phyloP scores from a whole-genome alignment of 257 asterid species.

The Lithospermum erythrorhizon region DNA sequence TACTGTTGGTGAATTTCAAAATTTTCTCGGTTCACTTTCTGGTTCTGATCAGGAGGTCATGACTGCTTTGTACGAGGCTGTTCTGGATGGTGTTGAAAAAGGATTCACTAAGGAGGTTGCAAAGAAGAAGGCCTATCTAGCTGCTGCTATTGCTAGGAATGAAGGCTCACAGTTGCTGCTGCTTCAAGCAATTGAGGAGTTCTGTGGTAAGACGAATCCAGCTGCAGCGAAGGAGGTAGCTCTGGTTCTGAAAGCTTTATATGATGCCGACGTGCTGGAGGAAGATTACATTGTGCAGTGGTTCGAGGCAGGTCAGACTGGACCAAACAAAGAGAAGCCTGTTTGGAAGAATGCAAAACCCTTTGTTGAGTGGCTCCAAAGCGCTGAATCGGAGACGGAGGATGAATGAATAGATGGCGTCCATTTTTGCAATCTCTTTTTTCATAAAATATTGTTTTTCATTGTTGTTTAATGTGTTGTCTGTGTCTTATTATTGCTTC shows the following conservation, averaged over 20 bases:
- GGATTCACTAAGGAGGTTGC: slow-evolving; percentile 27
- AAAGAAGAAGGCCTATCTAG: slow-evolving; percentile 24
- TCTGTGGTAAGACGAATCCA: slow-evolving; percentile 17
- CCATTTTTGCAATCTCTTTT: too few species aligned
- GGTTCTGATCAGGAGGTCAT: slow-evolving; percentile 28
- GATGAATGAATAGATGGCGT: slow-evolving; percentile 16
- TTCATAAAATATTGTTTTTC: too few species aligned
- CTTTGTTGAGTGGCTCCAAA: slow-evolving; percentile 33
- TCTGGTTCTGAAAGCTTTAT: slow-evolving; percentile 26
- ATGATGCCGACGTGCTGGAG: slow-evolving; percentile 31
- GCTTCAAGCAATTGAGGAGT: slow-evolving; percentile 26
- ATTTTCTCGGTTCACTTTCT: slow-evolving; percentile 20
- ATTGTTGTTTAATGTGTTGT: too few species aligned
- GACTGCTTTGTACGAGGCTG: slow-evolving; percentile 24
- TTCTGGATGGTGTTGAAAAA: slow-evolving; percentile 21
- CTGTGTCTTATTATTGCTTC: too few species aligned
- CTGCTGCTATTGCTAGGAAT: slow-evolving; percentile 18
- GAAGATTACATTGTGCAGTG: slow-evolving; percentile 30
- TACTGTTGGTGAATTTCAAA: slow-evolving; percentile 12
- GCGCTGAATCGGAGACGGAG: slow-evolving; percentile 31
- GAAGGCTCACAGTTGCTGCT: slow-evolving; percentile 16
- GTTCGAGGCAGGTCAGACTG: slow-evolving; percentile 20
- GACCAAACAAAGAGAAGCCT: slow-evolving; percentile 14
- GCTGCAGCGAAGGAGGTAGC: slow-evolving; percentile 26
- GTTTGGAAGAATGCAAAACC: slow-evolving; percentile 32